phyloP scores from a whole-genome alignment of 257 asterid species.

The Osmanthus fragrans region DNA sequence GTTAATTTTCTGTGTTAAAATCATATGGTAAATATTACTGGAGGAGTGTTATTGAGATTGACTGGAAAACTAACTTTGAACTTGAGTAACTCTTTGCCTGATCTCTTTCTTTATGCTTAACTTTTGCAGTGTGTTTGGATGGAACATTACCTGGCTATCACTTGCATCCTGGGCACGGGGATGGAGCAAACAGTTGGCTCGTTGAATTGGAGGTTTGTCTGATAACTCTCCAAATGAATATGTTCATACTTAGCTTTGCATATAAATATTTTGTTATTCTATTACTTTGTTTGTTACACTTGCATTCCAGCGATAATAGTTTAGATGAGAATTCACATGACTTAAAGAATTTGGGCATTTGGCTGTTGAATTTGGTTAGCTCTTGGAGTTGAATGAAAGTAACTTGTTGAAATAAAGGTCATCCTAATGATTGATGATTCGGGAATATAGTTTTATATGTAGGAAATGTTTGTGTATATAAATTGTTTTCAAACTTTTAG shows the following conservation, averaged over 20 bases:
- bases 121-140: conserved; percentile 79
- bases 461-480: not conserved
- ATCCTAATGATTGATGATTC: not conserved
- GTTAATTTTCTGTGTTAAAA: no score
- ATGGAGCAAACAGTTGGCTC: conserved; percentile 93
- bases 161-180: conserved; percentile 76
- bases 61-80: not conserved
- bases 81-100: not conserved
- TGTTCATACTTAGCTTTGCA: not conserved
- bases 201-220: conserved; percentile 82
- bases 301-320: not conserved
- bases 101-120: conserved; percentile 18
- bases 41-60: not conserved
- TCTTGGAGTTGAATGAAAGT: not conserved
- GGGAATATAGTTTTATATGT: not conserved
- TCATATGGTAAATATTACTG: not conserved
- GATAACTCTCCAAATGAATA: conserved; percentile 2
- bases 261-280: not conserved
- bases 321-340: not conserved
- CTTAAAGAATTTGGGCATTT: not conserved
- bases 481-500: not conserved
- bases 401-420: not conserved
- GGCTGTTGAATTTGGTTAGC: not conserved
- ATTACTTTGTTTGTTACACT: not conserved
- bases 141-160: conserved; percentile 95